These are phyloP conservation scores for Lipomyces mesembrius DNA, from an alignment of 805 yeast genomes.

Conservation along the genomic window DNA sequence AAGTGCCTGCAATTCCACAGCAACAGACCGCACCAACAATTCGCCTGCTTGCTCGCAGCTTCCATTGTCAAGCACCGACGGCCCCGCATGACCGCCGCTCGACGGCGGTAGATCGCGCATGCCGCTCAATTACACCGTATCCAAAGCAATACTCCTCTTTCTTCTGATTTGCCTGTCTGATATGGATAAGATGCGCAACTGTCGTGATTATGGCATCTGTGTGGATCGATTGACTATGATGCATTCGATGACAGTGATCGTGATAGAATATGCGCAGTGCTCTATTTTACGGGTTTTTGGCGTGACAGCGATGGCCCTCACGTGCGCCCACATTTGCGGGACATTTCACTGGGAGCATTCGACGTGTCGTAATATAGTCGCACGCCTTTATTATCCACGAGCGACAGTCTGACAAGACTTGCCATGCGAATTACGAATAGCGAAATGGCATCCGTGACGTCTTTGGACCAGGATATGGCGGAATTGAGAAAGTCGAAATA, in stretches of 20 bases:
- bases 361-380: too few relatives aligned
- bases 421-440: not conserved
- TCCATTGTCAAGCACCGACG: constrained; percentile 1
- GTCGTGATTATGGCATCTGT: not conserved
- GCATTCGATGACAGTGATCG: not conserved
- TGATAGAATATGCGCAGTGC: not conserved
- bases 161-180: not conserved
- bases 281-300: not conserved
- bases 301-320: not conserved
- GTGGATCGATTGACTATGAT: not conserved
- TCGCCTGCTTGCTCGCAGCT: constrained; percentile 4
- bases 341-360: not conserved
- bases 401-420: too few relatives aligned
- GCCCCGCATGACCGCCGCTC: not conserved
- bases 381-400: too few relatives aligned
- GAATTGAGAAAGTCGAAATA: constrained; percentile 60
- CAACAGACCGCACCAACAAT: constrained; percentile 23
- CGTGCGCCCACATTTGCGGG: too few relatives aligned
- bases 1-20: constrained; percentile 22
- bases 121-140: not conserved
- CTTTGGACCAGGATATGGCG: constrained; percentile 66
- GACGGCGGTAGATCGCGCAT: constrained; percentile 1
- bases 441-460: constrained; percentile 53
- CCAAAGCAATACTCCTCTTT: not conserved
- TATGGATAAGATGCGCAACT: not conserved